phyloP scores from a whole-genome alignment of 768 basidiomycete genomes.

The Auriscalpium microsporum region DNA sequence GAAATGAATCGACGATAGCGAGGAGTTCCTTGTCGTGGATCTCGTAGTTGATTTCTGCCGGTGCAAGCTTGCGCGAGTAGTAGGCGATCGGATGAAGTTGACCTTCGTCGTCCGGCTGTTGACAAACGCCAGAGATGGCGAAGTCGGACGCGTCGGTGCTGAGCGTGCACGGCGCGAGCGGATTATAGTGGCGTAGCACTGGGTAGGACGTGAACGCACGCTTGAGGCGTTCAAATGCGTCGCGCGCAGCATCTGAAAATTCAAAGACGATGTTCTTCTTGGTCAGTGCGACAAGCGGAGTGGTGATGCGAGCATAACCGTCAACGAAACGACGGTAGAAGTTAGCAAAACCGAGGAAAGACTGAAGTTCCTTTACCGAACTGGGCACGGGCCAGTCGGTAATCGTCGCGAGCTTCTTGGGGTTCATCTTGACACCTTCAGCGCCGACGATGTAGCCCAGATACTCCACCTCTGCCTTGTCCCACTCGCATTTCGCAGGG shows the following conservation, averaged over 20 bases:
- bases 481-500: conserved; percentile 16
- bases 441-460: conserved; percentile 26
- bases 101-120: conserved; percentile 19
- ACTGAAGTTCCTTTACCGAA: conserved; percentile 26
- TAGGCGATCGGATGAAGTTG: conserved; percentile 32
- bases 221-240: conserved; percentile 26
- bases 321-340: conserved; percentile 29
- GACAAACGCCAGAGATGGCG: conserved; percentile 17
- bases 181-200: conserved; percentile 14
- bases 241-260: conserved; percentile 18
- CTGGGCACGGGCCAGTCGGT: conserved; percentile 30
- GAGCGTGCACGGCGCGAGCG: conserved; percentile 3
- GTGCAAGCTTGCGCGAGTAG: conserved; percentile 23
- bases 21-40: conserved; percentile 40
- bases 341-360: conserved; percentile 34
- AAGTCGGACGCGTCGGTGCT: neutral
- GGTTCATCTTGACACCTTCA: conserved; percentile 28
- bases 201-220: conserved; percentile 18
- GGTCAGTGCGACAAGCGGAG: conserved; percentile 22
- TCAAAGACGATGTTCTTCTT: conserved; percentile 19
- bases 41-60: conserved; percentile 37
- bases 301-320: conserved; percentile 22
- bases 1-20: conserved; percentile 34
- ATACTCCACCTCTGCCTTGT: conserved; percentile 18
- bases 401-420: conserved; percentile 29